Evolutionary conservation across 1,284 basidiomycete genomes (phyloP).

Genomic region (Chalciporus sp.): DNA sequence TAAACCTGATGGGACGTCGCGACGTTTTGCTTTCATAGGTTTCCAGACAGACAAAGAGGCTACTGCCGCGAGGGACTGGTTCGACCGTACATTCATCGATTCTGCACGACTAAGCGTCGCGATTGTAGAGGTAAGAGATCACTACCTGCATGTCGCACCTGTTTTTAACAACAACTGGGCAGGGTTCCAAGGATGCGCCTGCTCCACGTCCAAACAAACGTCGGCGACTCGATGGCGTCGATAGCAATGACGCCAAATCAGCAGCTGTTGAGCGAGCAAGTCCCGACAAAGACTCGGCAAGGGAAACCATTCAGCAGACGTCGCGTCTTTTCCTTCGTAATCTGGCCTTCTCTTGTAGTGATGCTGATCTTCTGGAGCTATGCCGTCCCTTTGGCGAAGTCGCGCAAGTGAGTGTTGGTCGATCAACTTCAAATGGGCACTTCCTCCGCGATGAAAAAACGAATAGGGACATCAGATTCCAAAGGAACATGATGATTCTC

Average conservation of each 20-base stretch:
- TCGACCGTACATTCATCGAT: slow-evolving; percentile 82
- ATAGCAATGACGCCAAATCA: slow-evolving; percentile 30
- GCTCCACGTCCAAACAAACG: slow-evolving; percentile 69
- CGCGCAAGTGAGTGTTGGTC: slow-evolving; percentile 58
- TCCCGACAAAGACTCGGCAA: slow-evolving; percentile 46
- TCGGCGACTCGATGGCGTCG: slow-evolving; percentile 40
- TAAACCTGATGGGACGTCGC: slow-evolving; percentile 76
- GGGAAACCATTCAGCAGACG: slow-evolving; percentile 74
- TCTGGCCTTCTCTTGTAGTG: slow-evolving; percentile 82
- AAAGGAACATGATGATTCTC: slow-evolving; percentile 57
- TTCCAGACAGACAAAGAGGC: slow-evolving; percentile 86
- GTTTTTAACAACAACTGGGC: slow-evolving; percentile 5
- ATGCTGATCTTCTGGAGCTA: slow-evolving; percentile 69
- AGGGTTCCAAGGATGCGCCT: slow-evolving; percentile 71
- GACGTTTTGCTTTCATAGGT: slow-evolving; percentile 92
- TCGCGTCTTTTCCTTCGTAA: slow-evolving; percentile 91
- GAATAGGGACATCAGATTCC: slow-evolving; percentile 68
- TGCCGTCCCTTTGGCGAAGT: slow-evolving; percentile 77
- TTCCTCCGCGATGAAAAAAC: slow-evolving; percentile 47
- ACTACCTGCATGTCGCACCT: not conserved
- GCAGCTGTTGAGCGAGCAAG: slow-evolving; percentile 17
- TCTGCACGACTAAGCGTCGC: slow-evolving; percentile 77
- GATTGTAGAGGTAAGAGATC: slow-evolving; percentile 66
- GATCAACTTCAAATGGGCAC: slow-evolving; percentile 1
- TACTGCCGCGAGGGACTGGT: slow-evolving; percentile 77